Evolutionary conservation across 306 rosid genomes (phyloP), one percentile per base, ranked within the genome.

Genomic region (Pyrus communis): DNA sequence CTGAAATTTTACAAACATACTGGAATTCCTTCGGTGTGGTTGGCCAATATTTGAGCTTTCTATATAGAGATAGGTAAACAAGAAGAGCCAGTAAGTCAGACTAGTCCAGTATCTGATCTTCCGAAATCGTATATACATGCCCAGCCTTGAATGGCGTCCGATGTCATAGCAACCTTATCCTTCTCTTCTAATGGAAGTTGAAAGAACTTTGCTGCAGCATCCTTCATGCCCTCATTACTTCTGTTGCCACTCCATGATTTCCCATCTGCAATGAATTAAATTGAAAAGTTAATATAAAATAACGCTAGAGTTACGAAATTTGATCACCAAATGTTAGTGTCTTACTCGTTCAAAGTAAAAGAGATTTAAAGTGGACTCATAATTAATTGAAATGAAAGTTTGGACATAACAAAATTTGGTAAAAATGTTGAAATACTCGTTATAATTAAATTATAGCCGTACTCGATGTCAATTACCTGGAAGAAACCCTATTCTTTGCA

Each of bases 401-500:
- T 23, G 1, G 3, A 23, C 63, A 22, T 22, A 58, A 58, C 15
- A 22, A 58, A 22, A 58, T 27, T 23, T 61, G 11, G 15, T 13
- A 11, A 58, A 38, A 14, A 15, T 18, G 21, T 49, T 13, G 55
- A 9, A 40, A 40, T 40, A 40, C 45, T 9, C 12, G 45, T 40
- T 49, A 15, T 5, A 49, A 35, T 35, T 7, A 35, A 15, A 15
- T 49, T 17, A 49, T 49, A 14, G 55, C 13, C 4, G 21, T 10
- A 40, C 3, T 40, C 3, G 45, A 40, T 35, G 14, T 14, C 18
- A 46, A 17, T 14, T 77, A 78, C 88, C 82, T 43, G 82, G 40
- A 82, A 82, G 63, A 85, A 85, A 5, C 82, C 85, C 88, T 80
- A 85, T 12, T 81, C 77, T 43, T 75, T 71, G 82, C 83, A 82